phyloP scores from a whole-genome alignment of 371 early-diverging fungal genomes.

The Quaeritorhiza haematococci region DNA sequence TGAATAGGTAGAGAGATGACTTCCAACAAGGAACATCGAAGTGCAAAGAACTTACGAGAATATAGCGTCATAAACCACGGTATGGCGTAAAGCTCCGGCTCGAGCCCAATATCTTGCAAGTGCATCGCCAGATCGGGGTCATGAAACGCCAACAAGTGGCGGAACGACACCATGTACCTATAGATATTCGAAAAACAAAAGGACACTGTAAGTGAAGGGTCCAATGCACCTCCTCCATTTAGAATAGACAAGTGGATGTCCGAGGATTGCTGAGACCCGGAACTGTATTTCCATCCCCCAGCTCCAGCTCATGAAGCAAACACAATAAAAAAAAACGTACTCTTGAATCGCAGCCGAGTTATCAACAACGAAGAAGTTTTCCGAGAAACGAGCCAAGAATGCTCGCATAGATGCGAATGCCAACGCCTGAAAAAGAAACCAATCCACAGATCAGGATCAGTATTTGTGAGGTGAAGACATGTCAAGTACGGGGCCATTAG shows the following conservation, averaged over 20 bases:
- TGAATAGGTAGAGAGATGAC: not conserved
- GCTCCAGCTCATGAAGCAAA: not conserved
- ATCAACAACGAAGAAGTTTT: conserved; percentile 65
- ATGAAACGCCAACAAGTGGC: conserved; percentile 61
- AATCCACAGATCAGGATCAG: too few relatives aligned
- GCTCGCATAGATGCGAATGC: conserved; percentile 63
- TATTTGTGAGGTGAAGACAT: too few relatives aligned
- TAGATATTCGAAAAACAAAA: too few relatives aligned
- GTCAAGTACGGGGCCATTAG: not conserved
- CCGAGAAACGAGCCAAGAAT: conserved; percentile 61
- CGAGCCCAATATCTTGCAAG: conserved; percentile 57
- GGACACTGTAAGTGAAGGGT: too few relatives aligned
- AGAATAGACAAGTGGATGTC: too few relatives aligned
- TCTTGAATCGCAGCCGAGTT: conserved; percentile 59
- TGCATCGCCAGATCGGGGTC: conserved; percentile 71
- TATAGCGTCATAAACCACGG: conserved; percentile 79
- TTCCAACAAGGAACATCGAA: not conserved
- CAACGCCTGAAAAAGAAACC: too few relatives aligned
- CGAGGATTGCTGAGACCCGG: not conserved
- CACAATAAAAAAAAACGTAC: conserved; percentile 6
- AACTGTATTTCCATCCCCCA: not conserved
- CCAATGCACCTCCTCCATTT: too few relatives aligned
- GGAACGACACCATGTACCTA: conserved; percentile 52
- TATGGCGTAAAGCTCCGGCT: conserved; percentile 74
- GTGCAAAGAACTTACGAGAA: conserved; percentile 53